These are phyloP conservation scores for Pestalotiopsis sp. DNA, from an alignment of 2,329 filamentous ascomycete species.

Conservation along the genomic window DNA sequence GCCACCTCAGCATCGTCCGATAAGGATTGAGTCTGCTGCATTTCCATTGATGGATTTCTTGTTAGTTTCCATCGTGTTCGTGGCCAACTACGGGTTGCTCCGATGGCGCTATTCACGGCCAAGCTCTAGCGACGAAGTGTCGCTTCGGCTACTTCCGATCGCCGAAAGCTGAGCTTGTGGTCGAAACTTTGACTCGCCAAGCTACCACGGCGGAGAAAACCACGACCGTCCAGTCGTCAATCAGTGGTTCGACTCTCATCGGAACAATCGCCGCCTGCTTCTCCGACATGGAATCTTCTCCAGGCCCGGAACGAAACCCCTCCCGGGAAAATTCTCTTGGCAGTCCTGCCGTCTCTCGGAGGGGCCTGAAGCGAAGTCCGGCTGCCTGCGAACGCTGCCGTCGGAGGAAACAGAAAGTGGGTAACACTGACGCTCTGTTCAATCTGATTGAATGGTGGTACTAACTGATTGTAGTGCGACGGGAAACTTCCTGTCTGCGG, in stretches of 20 bases:
- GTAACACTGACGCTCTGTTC: neutral
- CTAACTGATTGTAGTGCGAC: slow-evolving; percentile 5
- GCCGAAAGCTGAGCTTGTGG: neutral
- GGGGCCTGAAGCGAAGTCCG: slow-evolving; percentile 10
- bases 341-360: neutral
- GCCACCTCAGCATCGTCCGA: too few relatives aligned
- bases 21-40: too few relatives aligned
- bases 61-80: too few relatives aligned
- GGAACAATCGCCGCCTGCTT: neutral
- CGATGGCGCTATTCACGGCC: neutral
- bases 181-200: neutral
- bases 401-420: slow-evolving; percentile 12
- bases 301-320: neutral
- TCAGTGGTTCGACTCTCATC: neutral
- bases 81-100: too few relatives aligned
- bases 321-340: neutral
- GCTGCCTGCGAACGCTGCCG: slow-evolving; percentile 15
- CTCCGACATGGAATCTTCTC: neutral
- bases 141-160: neutral
- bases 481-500: slow-evolving; percentile 13
- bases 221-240: neutral
- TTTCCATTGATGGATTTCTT: too few relatives aligned
- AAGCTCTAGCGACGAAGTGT: neutral
- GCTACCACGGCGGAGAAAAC: neutral
- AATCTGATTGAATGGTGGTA: neutral